phyloP scores from a whole-genome alignment of 352 stramenopile genomes.

The Phytophthora cactorum region DNA sequence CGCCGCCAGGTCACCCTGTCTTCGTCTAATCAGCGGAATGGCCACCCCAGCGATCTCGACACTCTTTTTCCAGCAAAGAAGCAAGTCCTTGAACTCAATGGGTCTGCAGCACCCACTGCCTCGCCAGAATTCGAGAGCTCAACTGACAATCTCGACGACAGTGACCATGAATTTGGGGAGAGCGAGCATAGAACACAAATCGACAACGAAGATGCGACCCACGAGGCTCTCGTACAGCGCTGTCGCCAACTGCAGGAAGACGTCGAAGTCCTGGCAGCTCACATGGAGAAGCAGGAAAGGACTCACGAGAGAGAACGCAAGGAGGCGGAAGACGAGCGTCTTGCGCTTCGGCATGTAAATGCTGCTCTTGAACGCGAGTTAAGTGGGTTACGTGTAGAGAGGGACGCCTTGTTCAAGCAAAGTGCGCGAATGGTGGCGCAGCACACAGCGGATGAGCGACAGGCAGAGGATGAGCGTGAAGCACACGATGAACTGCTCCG shows the following conservation, averaged over 20 bases:
- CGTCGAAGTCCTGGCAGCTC: constrained; percentile 58
- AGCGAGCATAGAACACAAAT: constrained; percentile 21
- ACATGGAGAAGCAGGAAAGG: constrained; percentile 54
- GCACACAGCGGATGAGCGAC: constrained; percentile 32
- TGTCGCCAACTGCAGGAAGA: constrained; percentile 61
- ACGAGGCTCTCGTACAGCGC: constrained; percentile 18
- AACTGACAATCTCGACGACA: constrained; percentile 10
- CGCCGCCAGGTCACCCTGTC: not conserved
- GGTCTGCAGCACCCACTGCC: not conserved
- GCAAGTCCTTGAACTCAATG: constrained; percentile 1
- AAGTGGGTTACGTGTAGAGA: constrained; percentile 48
- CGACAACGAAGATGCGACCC: constrained; percentile 16
- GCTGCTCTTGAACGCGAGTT: constrained; percentile 38
- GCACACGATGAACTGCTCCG: constrained; percentile 57
- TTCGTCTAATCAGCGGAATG: constrained; percentile 29
- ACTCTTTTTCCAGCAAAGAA: constrained; percentile 8
- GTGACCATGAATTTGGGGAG: constrained; percentile 17
- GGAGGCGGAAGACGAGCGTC: constrained; percentile 26
- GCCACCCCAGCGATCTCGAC: not conserved
- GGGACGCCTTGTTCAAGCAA: constrained; percentile 52
- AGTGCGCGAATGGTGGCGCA: constrained; percentile 29
- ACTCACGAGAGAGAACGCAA: constrained; percentile 35
- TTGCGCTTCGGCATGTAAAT: constrained; percentile 30
- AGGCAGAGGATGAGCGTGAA: constrained; percentile 35
- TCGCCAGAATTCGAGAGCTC: constrained; percentile 24